A percentile compares a stretch with the other conserved stretches of the same genome.
phyloP scores from a whole-genome alignment of 768 basidiomycete species.

The Xerocomellus dryophilus region DNA sequence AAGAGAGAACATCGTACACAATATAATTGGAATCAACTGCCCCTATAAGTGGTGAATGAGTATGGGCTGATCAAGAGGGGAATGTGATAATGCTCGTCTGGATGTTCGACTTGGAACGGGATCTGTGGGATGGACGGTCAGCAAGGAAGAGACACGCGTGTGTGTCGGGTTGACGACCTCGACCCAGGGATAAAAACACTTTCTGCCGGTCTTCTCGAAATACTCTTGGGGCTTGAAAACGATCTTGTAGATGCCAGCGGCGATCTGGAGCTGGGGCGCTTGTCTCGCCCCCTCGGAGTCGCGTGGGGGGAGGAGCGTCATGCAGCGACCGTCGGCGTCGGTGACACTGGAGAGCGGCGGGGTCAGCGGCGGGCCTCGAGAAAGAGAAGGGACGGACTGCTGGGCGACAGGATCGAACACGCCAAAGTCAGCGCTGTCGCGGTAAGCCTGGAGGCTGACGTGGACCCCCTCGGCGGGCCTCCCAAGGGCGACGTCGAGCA shows the following conservation, averaged over 20 bases:
- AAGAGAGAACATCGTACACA: background rate
- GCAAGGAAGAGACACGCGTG: background rate
- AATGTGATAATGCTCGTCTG: constrained; percentile 84
- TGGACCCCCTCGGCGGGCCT: constrained; percentile 72
- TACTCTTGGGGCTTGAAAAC: constrained; percentile 82
- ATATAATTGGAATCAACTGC: constrained; percentile 52
- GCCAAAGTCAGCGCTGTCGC: constrained; percentile 37
- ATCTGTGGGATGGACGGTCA: constrained; percentile 49
- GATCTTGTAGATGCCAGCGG: constrained; percentile 68
- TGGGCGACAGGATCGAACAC: constrained; percentile 53
- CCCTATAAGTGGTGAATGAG: constrained; percentile 89
- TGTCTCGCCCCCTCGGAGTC: constrained; percentile 44
- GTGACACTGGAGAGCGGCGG: constrained; percentile 51
- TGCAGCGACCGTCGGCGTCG: constrained; percentile 79
- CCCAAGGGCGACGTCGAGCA: constrained; percentile 82
- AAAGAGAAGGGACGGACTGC: constrained; percentile 47
- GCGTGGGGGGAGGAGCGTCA: constrained; percentile 61
- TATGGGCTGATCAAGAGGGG: constrained; percentile 90
- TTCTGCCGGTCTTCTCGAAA: constrained; percentile 59
- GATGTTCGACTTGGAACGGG: constrained; percentile 67
- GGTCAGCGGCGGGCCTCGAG: background rate
- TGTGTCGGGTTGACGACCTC: constrained; percentile 52
- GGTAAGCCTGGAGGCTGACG: constrained; percentile 58
- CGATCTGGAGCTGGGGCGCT: constrained; percentile 42
- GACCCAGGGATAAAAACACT: constrained; percentile 87